phyloP scores from a whole-genome alignment of 495 filamentous ascomycete species.

The Podospora pseudopauciseta region DNA sequence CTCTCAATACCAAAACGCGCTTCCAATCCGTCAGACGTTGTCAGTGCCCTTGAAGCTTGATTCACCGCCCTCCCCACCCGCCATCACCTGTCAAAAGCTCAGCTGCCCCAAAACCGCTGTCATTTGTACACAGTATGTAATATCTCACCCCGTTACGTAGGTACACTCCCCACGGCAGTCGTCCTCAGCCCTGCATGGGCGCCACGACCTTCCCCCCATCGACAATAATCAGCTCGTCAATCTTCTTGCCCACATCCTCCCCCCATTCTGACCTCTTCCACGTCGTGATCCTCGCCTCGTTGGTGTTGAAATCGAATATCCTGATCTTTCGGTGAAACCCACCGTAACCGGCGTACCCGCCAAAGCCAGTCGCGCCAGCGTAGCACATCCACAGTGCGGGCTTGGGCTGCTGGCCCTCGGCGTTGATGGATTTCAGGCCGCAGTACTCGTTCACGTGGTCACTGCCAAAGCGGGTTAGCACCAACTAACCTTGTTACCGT shows the following conservation, averaged over 20 bases:
- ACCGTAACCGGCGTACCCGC: slow-evolving; percentile 88
- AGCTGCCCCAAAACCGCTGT: too few relatives aligned
- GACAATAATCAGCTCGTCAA: slow-evolving; percentile 87
- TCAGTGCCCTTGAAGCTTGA: too few relatives aligned
- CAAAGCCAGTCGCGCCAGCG: slow-evolving; percentile 82
- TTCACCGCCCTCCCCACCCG: too few relatives aligned
- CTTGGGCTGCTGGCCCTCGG: slow-evolving; percentile 38
- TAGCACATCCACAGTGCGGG: slow-evolving; percentile 98
- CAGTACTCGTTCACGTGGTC: slow-evolving; percentile 98
- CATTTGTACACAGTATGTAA: not conserved
- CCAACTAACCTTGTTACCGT: too few relatives aligned
- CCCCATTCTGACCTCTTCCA: slow-evolving; percentile 91
- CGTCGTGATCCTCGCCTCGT: slow-evolving; percentile 77
- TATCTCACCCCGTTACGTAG: not conserved
- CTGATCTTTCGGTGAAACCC: slow-evolving; percentile 80
- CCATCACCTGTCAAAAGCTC: too few relatives aligned
- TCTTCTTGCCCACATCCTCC: slow-evolving; percentile 57
- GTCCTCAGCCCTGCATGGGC: slow-evolving; percentile 22
- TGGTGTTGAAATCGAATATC: slow-evolving; percentile 90
- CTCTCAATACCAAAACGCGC: too few relatives aligned
- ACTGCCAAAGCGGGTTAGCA: slow-evolving; percentile 36
- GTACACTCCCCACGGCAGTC: too few relatives aligned
- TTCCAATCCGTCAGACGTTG: too few relatives aligned
- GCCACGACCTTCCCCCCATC: slow-evolving; percentile 66
- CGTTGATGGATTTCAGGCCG: slow-evolving; percentile 55